Evolutionary conservation across 352 stramenopile genomes (phyloP).

Genomic region (Pythium sp.): DNA sequence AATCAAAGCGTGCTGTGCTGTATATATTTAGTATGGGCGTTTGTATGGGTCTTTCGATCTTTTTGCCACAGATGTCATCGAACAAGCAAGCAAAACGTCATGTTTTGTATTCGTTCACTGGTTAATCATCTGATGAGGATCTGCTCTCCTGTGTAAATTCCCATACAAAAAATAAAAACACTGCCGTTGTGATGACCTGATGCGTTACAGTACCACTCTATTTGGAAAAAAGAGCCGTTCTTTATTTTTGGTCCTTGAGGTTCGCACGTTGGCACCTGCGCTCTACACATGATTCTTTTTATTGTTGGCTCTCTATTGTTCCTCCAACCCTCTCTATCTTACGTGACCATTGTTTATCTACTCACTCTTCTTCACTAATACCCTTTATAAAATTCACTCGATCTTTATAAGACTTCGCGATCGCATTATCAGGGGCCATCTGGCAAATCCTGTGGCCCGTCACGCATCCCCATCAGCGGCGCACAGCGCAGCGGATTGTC

Average conservation of each 20-base stretch:
- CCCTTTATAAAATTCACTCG: background rate
- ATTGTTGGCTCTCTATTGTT: background rate
- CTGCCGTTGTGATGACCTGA: background rate
- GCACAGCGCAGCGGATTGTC: background rate
- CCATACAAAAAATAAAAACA: background rate
- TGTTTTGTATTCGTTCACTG: background rate
- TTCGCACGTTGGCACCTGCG: background rate
- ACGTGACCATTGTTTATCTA: background rate
- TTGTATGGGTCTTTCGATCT: background rate
- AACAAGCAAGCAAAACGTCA: background rate
- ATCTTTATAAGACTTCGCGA: too few species aligned
- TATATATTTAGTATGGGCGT: background rate
- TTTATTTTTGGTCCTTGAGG: background rate
- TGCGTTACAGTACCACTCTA: background rate
- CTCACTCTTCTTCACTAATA: background rate
- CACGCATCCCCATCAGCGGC: background rate
- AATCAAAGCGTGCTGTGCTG: background rate
- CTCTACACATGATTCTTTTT: constrained; percentile 2
- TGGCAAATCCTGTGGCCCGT: background rate
- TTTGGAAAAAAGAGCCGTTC: constrained; percentile 1
- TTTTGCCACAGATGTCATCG: background rate
- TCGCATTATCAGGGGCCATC: background rate
- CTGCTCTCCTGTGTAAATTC: background rate
- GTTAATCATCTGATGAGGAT: background rate
- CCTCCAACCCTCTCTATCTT: background rate